Evolutionary conservation across 768 basidiomycete species (phyloP), one percentile per base, ranked within the genome.

Genomic region (Tephrocybe sp.): DNA sequence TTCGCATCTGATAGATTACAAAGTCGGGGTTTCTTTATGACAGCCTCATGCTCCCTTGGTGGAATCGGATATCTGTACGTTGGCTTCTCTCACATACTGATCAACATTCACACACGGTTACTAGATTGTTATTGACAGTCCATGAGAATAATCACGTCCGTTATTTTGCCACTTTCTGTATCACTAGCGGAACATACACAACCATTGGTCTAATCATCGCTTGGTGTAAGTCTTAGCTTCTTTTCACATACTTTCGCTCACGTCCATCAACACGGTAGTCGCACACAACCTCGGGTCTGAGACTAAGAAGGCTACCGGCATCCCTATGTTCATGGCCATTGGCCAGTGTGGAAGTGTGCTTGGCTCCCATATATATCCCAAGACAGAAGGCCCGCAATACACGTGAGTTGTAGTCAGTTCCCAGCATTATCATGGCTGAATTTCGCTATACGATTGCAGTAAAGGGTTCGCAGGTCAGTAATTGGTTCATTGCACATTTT

Each of bases 231-330:
- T 69, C 19, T 45, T 11, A n/a, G 53, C 23, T 46, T 46, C 31
- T 40, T 53, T 24, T 18, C 37, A 38, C 22, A 25, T 33, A 11
- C 43, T 54, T 56, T 27, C 15, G 39, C 53, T 59, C 29, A 16
- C 21, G 18, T 24, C 13, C 18, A 29, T 42, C n/a, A n/a, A n/a
- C n/a, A n/a, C 3, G 4, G 41, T 48, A 88, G 83, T 77, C 55
- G 79, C 84, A 3, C 86, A 88, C 57, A 90, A 88, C 57, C 74
- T 88, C 6, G 87, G 86, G 3, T 88, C 87, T 0, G 88, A 90
- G 57, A 82, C 83, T 0, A 88, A 90, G 65, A 81, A 79, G 47
- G 87, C 88, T 0, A 80, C 86, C 0, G 87, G 87, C 0, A 84
- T 88, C 25, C 85, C 86, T 8, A 75, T 86, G 67, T 88, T 88